Percentiles rank a stretch among this genome's conserved stretches.
Evolutionary conservation across 305 asterid genomes (phyloP).

Genomic region (Rubia tinctorum): DNA sequence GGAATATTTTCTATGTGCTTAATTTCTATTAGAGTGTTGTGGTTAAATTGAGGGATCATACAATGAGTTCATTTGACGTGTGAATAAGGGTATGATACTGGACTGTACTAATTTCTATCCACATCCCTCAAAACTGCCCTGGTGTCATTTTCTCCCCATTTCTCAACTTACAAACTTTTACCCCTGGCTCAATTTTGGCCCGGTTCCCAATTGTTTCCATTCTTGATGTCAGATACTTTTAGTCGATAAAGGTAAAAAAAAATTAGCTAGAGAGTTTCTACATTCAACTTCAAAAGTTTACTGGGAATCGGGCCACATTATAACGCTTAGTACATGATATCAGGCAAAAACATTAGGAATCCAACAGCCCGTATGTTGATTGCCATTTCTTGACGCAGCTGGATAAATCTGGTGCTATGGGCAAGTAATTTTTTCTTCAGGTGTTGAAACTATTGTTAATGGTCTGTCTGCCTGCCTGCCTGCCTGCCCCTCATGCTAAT

Average conservation of each 20-base stretch:
- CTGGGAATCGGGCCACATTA: background rate
- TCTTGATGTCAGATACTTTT: background rate
- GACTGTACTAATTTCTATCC: background rate
- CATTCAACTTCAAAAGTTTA: background rate
- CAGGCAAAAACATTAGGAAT: no score
- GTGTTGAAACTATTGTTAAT: background rate
- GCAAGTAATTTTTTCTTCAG: no score
- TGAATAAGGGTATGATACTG: background rate
- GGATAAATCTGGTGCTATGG: background rate
- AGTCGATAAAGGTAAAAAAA: background rate
- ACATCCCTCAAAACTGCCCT: background rate
- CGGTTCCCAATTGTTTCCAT: background rate
- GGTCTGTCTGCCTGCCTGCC: background rate
- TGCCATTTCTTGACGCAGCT: background rate
- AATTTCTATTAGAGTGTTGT: background rate
- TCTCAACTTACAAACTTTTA: background rate
- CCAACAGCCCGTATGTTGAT: background rate
- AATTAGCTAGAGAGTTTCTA: background rate
- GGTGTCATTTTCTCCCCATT: background rate
- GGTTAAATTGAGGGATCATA: background rate
- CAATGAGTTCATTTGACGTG: background rate
- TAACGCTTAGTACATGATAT: background rate
- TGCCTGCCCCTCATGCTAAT: background rate
- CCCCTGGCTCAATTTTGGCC: background rate
- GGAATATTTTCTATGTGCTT: background rate